A percentile compares a stretch with the other conserved stretches of the same genome.
Conservation (phyloP, 2,329 filamentous ascomycete genomes). For the Emericellopsis atlantica region DNA sequence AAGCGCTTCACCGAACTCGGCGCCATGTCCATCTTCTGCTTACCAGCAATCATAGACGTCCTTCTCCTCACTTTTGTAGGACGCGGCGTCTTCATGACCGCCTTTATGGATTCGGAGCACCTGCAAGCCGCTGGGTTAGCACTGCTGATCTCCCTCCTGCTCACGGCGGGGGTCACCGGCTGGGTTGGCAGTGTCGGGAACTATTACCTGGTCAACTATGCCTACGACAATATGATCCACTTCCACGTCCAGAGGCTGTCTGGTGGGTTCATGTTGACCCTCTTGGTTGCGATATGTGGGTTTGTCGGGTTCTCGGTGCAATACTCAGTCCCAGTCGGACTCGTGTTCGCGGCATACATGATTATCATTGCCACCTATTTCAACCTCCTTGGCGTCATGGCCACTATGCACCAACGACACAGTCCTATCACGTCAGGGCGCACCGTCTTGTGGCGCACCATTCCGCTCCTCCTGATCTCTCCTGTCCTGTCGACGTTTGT, state of each 20-base stretch:
- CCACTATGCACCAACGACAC: constrained; percentile 39
- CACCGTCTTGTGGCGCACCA: constrained; percentile 37
- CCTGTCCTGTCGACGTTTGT: constrained; percentile 42
- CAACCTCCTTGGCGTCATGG: constrained; percentile 38
- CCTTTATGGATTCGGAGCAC: constrained; percentile 37
- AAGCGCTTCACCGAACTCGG: constrained; percentile 31
- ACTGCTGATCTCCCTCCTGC: constrained; percentile 42
- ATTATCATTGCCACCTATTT: constrained; percentile 45
- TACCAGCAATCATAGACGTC: constrained; percentile 50
- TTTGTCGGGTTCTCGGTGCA: constrained; percentile 35
- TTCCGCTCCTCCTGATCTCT: constrained; percentile 43
- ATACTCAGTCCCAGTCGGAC: constrained; percentile 26
- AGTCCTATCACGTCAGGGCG: constrained; percentile 45
- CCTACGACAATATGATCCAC: constrained; percentile 26
- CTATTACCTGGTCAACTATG: constrained; percentile 38
- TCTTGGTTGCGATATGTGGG: constrained; percentile 27
- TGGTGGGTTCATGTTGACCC: constrained; percentile 29
- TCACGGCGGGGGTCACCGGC: constrained; percentile 48
- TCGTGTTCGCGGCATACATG: constrained; percentile 48
- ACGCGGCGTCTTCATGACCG: constrained; percentile 47
- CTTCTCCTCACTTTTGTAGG: constrained; percentile 44
- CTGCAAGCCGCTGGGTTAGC: constrained; percentile 40
- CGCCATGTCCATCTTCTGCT: constrained; percentile 47
- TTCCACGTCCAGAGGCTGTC: constrained; percentile 29
- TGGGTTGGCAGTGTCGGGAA: constrained; percentile 51